These are phyloP conservation scores for Parathielavia hyrcaniae DNA, from an alignment of 495 filamentous ascomycete genomes.

Conservation along the genomic window DNA sequence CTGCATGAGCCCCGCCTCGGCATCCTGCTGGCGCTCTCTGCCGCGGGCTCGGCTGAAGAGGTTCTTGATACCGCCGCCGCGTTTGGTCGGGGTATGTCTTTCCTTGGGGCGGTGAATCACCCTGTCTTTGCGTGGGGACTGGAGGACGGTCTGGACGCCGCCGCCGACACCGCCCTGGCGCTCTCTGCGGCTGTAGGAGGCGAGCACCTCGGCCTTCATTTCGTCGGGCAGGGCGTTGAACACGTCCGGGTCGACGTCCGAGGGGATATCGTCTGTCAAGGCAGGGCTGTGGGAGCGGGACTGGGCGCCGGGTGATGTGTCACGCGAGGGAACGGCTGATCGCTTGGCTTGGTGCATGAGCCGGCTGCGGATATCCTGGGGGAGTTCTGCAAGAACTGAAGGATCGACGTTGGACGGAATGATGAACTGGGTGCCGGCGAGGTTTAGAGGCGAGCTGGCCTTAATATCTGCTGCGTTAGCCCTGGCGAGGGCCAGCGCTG, in stretches of 20 bases:
- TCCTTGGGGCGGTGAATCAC: constrained; percentile 45
- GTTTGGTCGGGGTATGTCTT: constrained; percentile 52
- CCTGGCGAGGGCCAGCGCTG: constrained; percentile 49
- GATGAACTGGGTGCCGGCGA: constrained; percentile 79
- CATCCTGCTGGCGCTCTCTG: constrained; percentile 33
- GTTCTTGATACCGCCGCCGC: constrained; percentile 33
- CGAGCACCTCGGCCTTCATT: constrained; percentile 71
- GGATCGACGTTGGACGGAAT: constrained; percentile 75
- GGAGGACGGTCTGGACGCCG: constrained; percentile 36
- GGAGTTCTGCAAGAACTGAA: constrained; percentile 66
- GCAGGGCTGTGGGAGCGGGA: constrained; percentile 41
- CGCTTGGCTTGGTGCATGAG: constrained; percentile 45
- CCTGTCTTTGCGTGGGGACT: constrained; percentile 53
- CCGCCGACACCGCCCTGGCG: constrained; percentile 2
- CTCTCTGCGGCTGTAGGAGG: constrained; percentile 49
- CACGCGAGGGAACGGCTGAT: constrained; percentile 20
- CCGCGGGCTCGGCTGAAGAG: constrained; percentile 42
- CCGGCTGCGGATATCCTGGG: constrained; percentile 68
- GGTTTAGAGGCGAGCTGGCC: constrained; percentile 63
- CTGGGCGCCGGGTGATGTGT: constrained; percentile 21
- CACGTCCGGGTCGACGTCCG: constrained; percentile 63
- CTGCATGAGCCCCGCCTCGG: constrained; percentile 18
- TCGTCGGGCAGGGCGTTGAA: constrained; percentile 76
- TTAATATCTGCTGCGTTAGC: constrained; percentile 52
- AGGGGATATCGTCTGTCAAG: constrained; percentile 31